These are phyloP conservation scores for Scytalidium lignicola DNA, from an alignment of 2,329 filamentous ascomycete species.

Conservation along the genomic window DNA sequence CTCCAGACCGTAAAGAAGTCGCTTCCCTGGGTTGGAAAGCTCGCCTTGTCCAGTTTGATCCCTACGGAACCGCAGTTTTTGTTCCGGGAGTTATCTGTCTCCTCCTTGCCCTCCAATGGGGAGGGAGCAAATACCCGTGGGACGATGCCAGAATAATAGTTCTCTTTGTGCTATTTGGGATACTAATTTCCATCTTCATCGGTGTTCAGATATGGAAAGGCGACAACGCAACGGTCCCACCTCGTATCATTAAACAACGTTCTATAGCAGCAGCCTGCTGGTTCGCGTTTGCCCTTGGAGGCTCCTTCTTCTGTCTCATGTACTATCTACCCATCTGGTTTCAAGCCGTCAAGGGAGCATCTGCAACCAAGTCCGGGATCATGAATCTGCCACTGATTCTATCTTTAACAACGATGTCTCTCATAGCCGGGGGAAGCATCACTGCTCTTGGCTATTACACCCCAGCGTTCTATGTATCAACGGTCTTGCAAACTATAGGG, in stretches of 20 bases:
- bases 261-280: conserved; percentile 25
- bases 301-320: conserved; percentile 19
- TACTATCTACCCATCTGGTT: conserved; percentile 37
- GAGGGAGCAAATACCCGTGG: conserved; percentile 20
- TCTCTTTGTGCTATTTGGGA: conserved; percentile 22
- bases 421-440: conserved; percentile 25
- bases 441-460: conserved; percentile 26
- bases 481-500: conserved; percentile 28
- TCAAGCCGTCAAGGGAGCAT: conserved; percentile 37
- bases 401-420: conserved; percentile 22
- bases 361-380: conserved; percentile 32
- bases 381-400: conserved; percentile 29
- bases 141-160: conserved; percentile 27
- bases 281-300: conserved; percentile 26
- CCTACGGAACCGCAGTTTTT: conserved; percentile 26
- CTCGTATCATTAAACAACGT: conserved; percentile 30
- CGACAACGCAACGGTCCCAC: conserved; percentile 32
- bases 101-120: conserved; percentile 23
- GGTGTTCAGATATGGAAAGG: conserved; percentile 28
- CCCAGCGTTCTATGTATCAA: conserved; percentile 16
- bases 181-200: conserved; percentile 21
- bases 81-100: conserved; percentile 20
- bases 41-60: conserved; percentile 29
- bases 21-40: conserved; percentile 30
- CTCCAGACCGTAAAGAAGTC: not conserved